Base-by-base conservation (phyloP, 2,329 filamentous ascomycete genomes). In the Colletotrichum tabaci region DNA sequence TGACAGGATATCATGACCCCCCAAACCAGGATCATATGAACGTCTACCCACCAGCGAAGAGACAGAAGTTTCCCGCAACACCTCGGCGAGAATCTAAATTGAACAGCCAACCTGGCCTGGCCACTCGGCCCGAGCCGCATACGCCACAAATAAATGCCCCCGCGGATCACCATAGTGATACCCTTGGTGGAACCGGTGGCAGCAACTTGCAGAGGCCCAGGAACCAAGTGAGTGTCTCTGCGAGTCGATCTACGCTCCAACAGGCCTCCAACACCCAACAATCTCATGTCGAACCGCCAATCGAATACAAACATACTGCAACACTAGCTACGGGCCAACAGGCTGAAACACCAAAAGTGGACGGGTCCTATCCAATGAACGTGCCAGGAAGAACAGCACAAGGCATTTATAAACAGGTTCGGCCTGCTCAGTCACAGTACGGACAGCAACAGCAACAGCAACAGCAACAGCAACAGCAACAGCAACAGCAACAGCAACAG, bases 381-480 rank as follows among this genome's bases (percentile, higher is more conserved):
- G 15, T 62, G 15, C 16, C 66, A 16, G 23, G 53, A 40, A 42
- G 61, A 18, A 26, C 56, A 42, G 21, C 63, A 35, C 60, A 69
- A 42, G 35, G 46, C 38, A 60, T 55, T 8, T 65, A 70, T 10
- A 42, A 35, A 16, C 60, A 72, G n/a, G 35, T 23, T 18, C 65
- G 42, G n/a, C 35, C 44, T 60, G 23, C 23, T 52, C 60, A 65
- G 30, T 55, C 46, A 7, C 69, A 67, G 5, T 67, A 74, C 23
- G 69, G 72, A 35, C 61, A 75, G 35, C 76, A 76, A 52, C 76
- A 72, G 35, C 71, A 74, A 23, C 74, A 74, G 46, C 75, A 76
- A 63, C 76, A 78, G 35, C 74, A 76, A 30, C 75, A 75, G 15
- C 74, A 76, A 38, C 74, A 74, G 49, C 62, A 35, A 21, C 49